Conservation (phyloP, 495 filamentous ascomycete genomes). For the Glutinoglossum americanum region DNA sequence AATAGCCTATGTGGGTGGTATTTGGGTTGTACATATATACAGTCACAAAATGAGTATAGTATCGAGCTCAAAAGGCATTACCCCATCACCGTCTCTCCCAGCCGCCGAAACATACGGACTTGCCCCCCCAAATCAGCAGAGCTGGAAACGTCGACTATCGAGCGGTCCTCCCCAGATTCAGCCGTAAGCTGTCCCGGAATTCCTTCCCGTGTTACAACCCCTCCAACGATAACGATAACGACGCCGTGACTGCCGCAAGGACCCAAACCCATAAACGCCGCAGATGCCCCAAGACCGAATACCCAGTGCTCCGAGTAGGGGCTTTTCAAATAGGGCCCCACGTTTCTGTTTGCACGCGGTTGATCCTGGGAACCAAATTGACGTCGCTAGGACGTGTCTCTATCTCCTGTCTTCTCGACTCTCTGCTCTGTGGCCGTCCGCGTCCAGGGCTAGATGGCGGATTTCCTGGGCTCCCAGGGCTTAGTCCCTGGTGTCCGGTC, state of each 20-base stretch:
- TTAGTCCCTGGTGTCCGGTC: neutral
- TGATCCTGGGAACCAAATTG: constrained; percentile 67
- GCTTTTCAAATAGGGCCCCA: neutral
- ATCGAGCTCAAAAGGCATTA: too few species aligned
- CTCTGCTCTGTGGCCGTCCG: neutral
- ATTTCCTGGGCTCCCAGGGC: neutral
- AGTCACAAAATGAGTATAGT: too few species aligned
- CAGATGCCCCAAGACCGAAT: neutral
- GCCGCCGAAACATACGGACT: too few species aligned
- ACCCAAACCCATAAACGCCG: neutral
- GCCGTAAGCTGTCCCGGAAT: neutral
- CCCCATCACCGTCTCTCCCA: too few species aligned
- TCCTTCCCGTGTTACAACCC: neutral
- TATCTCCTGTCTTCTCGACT: neutral
- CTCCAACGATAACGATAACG: neutral
- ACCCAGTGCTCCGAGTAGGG: neutral
- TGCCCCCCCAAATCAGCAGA: neutral
- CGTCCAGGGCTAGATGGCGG: neutral
- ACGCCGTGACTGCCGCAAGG: neutral
- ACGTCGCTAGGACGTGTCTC: constrained; percentile 62
- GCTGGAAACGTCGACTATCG: neutral
- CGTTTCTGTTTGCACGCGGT: neutral
- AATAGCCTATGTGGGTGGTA: too few species aligned
- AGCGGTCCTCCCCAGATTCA: neutral
- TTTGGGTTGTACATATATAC: too few species aligned